These are phyloP conservation scores for Ogataea sp. DNA, from an alignment of 805 yeast species.

Conservation along the genomic window DNA sequence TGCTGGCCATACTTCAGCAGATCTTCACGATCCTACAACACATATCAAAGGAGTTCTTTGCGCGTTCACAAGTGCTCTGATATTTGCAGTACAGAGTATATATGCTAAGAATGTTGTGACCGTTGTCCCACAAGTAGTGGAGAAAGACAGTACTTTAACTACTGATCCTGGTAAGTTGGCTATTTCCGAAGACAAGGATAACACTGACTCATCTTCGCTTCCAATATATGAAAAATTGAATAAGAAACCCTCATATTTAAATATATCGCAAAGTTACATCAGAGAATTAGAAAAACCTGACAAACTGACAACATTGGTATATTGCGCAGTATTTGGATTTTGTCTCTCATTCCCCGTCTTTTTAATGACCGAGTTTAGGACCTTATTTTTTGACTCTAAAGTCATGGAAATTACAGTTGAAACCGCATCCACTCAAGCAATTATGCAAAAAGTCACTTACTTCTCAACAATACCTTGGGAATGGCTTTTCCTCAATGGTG, in stretches of 20 bases:
- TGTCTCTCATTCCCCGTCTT: conserved; percentile 68
- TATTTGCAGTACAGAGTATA: conserved; percentile 81
- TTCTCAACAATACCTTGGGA: conserved; percentile 29
- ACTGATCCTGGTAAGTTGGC: conserved; percentile 2
- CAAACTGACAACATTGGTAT: conserved; percentile 71
- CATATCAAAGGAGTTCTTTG: conserved; percentile 56
- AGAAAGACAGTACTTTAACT: not conserved
- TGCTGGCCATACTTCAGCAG: conserved; percentile 14
- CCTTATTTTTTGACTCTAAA: conserved; percentile 7
- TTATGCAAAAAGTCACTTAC: not conserved
- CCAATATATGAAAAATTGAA: conserved; percentile 1
- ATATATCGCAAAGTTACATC: not conserved
- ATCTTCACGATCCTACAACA: not conserved
- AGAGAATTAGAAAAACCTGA: conserved; percentile 46
- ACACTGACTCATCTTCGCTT: not conserved
- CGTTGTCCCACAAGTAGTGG: conserved; percentile 14
- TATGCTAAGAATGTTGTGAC: conserved; percentile 80
- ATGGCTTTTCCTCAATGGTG: conserved; percentile 55
- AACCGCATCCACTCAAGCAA: not conserved
- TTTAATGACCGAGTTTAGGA: conserved; percentile 50
- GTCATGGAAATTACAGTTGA: no score
- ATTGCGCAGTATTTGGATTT: conserved; percentile 71
- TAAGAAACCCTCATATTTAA: conserved; percentile 4
- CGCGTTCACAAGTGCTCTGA: conserved; percentile 60
- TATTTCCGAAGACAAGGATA: not conserved